Evolutionary conservation across 2,329 filamentous ascomycete species (phyloP), one percentile per base, ranked within the genome.

Genomic region (Nemania diffusa): DNA sequence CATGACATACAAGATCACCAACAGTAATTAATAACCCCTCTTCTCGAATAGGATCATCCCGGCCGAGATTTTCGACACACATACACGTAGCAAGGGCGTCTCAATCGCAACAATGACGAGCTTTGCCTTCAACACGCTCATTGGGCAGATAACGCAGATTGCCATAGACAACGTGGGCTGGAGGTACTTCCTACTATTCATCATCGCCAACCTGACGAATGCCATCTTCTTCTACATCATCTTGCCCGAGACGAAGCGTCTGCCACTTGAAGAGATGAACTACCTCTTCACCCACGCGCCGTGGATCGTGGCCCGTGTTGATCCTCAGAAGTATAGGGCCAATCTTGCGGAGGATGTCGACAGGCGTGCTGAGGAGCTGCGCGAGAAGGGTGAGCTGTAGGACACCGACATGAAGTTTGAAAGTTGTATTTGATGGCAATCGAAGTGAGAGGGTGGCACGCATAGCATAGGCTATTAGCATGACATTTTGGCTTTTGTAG

Each of bases 1-100:
- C 50, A 20, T 32, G 5, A 3, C 9, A 9, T 52, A 24, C n/a
- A 37, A 32, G n/a, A 60, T 40, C 34, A 20, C 46, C 24, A 9
- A 11, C 17, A 57, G 5, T 7, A 22, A 52, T 62, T 57, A 56
- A 59, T 8, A 1, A 9, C 15, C 2, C 20, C 27, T 80, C 78
- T n/a, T 51, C 69, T 74, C 32, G 40, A 46, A 61, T 44, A 76
- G 74, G 85, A 86, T 87, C 71, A 88, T 90, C 67, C 87, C 87
- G 0, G 89, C 91, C 57, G 91, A 93, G 76, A 90, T 93, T 46
- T 94, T 94, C 79, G 91, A 94, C 78, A 94, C 90, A 2, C 87
- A 89, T 68, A 94, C 91, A 0, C 86, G 92, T 44, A 84, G 88
- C 60, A 92, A 92, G 81, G 91, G 91, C 72, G 91, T 94, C 1